Evolutionary conservation across 306 rosid genomes (phyloP).

Genomic region (Glycyrrhiza uralensis): DNA sequence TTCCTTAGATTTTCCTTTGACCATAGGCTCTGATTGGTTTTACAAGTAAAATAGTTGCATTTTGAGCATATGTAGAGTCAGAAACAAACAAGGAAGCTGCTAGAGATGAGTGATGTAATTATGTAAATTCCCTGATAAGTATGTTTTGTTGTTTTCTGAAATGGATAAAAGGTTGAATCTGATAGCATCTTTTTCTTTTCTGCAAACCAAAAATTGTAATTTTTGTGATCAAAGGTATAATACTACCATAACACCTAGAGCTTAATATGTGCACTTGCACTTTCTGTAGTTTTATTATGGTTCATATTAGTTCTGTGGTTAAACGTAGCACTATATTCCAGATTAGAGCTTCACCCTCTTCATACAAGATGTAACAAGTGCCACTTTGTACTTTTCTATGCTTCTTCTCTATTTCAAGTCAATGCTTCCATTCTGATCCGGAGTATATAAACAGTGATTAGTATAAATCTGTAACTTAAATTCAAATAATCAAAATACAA

Average conservation of each 20-base stretch:
- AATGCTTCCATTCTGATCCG: background rate
- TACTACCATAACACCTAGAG: background rate
- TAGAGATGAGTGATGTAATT: background rate
- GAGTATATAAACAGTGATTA: background rate
- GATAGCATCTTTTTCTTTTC: background rate
- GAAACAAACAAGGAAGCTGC: constrained; percentile 24
- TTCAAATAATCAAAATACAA: background rate
- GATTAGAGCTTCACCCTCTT: constrained; percentile 13
- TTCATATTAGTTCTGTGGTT: constrained; percentile 14
- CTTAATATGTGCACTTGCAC: background rate
- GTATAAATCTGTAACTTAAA: background rate
- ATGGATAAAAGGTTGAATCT: background rate
- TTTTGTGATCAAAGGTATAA: background rate
- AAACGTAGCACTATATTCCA: background rate
- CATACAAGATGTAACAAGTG: background rate
- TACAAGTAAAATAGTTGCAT: constrained; percentile 14
- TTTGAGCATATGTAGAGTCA: constrained; percentile 5
- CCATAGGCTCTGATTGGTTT: background rate
- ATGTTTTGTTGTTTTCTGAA: background rate
- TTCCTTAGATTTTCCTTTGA: background rate
- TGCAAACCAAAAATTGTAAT: background rate
- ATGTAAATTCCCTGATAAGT: background rate
- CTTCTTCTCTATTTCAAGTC: constrained; percentile 1
- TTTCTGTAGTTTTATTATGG: background rate
- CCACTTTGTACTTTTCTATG: background rate